phyloP scores from a whole-genome alignment of 225 moss, liverwort and hornwort species.

The Sphagnum tenellum region DNA sequence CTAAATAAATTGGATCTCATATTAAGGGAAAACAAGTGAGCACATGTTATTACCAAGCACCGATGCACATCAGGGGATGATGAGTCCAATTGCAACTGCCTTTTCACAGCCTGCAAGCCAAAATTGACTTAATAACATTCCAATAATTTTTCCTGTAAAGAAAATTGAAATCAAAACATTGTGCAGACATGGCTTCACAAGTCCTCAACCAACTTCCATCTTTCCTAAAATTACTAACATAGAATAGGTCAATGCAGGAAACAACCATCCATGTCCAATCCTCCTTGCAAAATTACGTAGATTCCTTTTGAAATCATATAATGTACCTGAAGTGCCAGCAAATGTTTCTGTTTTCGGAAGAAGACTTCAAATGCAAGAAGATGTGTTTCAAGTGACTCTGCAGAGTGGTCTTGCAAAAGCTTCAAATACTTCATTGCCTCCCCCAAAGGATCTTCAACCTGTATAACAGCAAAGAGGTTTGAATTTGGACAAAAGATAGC shows the following conservation, averaged over 20 bases:
- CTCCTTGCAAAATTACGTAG: too few relatives aligned
- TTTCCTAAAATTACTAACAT: too few relatives aligned
- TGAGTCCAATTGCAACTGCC: constrained; percentile 62
- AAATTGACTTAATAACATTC: neutral
- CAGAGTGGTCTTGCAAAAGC: constrained; percentile 87
- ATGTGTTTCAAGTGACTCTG: constrained; percentile 79
- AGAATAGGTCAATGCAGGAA: too few relatives aligned
- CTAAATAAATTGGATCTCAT: too few relatives aligned
- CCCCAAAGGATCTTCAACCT: constrained; percentile 79
- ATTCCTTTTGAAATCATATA: neutral
- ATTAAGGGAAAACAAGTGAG: too few relatives aligned
- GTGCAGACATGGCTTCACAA: neutral
- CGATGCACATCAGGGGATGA: constrained; percentile 75
- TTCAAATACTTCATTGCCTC: constrained; percentile 83
- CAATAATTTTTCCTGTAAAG: neutral
- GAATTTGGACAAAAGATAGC: too few relatives aligned
- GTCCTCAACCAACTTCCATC: too few relatives aligned
- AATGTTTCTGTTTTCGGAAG: constrained; percentile 77
- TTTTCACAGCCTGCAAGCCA: constrained; percentile 70
- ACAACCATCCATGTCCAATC: too few relatives aligned
- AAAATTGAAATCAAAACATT: neutral
- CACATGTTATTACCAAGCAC: constrained; percentile 42
- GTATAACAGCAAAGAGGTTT: constrained; percentile 1
- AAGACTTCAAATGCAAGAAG: constrained; percentile 91
- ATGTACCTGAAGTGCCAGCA: constrained; percentile 76